Conservation (phyloP, 331 rosid genomes). For the Malus hybrid region DNA sequence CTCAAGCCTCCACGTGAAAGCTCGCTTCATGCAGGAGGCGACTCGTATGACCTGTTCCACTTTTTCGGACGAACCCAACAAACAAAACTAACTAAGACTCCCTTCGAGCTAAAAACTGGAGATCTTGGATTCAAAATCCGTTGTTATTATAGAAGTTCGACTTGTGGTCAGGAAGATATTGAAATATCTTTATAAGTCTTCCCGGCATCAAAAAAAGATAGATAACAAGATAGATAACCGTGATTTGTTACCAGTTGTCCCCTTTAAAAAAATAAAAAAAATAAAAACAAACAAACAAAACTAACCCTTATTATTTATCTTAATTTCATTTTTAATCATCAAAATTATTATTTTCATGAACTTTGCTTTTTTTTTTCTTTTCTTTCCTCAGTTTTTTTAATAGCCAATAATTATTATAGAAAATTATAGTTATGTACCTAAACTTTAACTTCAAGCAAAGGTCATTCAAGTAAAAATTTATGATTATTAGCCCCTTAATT, state of each 20-base stretch:
- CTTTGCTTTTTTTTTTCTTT: not conserved
- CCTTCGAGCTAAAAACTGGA: rapidly evolving
- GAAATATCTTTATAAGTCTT: no score
- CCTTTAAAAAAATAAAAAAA: no score
- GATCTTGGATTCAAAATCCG: rapidly evolving
- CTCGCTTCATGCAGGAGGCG: no score
- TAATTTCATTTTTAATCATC: not conserved
- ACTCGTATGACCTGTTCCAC: constrained; percentile 19
- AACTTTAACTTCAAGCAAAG: no score
- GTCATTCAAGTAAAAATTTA: no score
- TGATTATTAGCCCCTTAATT: no score
- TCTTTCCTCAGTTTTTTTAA: not conserved
- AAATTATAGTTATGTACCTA: no score
- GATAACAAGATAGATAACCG: no score
- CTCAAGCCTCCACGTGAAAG: not conserved
- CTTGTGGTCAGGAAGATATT: rapidly evolving
- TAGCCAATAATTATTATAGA: no score
- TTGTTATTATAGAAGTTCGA: no score
- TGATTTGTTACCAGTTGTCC: no score
- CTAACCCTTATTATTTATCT: not conserved
- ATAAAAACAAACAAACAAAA: not conserved
- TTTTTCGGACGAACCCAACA: not conserved
- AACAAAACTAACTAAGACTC: not conserved
- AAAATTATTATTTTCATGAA: not conserved
- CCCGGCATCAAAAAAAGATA: no score